A percentile compares a stretch with the other conserved stretches of the same genome.
Evolutionary conservation across 805 yeast species (phyloP).

Genomic region (Wickerhamomyces chaumierensis): DNA sequence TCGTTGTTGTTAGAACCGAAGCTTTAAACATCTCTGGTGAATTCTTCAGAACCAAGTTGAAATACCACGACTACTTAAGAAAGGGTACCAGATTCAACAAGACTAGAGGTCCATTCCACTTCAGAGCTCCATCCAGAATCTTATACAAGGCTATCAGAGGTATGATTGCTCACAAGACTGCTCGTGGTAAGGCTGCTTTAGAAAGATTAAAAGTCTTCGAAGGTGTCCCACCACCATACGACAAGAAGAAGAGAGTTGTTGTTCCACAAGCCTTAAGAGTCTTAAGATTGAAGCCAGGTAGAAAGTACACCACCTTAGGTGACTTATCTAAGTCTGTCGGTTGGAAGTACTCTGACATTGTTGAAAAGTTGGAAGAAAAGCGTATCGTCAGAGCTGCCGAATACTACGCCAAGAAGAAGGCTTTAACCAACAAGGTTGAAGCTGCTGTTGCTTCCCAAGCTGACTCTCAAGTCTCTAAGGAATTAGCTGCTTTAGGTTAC

Average conservation of each 20-base stretch:
- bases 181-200: constrained; percentile 99
- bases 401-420: constrained; percentile 97
- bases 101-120: constrained; percentile 99
- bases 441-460: constrained; percentile 83
- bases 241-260: constrained; percentile 99
- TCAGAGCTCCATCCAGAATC: constrained; percentile 99
- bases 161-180: constrained; percentile 99
- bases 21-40: constrained; percentile 98
- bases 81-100: constrained; percentile 98
- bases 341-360: constrained; percentile 99
- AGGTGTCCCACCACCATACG: constrained; percentile 99
- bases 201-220: constrained; percentile 99
- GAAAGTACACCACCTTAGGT: constrained; percentile 98
- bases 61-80: constrained; percentile 99
- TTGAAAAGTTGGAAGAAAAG: constrained; percentile 96
- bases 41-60: constrained; percentile 99
- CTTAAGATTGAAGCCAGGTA: constrained; percentile 97
- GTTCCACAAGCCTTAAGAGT: constrained; percentile 99
- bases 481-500: constrained; percentile 96
- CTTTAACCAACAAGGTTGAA: constrained; percentile 84
- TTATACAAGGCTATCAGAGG: constrained; percentile 99
- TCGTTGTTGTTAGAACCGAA: constrained; percentile 96
- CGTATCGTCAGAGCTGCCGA: constrained; percentile 98
- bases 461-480: constrained; percentile 81
- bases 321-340: constrained; percentile 95